These are phyloP conservation scores for Anisodus tanguticus DNA, from an alignment of 257 asterid genomes.

Conservation along the genomic window DNA sequence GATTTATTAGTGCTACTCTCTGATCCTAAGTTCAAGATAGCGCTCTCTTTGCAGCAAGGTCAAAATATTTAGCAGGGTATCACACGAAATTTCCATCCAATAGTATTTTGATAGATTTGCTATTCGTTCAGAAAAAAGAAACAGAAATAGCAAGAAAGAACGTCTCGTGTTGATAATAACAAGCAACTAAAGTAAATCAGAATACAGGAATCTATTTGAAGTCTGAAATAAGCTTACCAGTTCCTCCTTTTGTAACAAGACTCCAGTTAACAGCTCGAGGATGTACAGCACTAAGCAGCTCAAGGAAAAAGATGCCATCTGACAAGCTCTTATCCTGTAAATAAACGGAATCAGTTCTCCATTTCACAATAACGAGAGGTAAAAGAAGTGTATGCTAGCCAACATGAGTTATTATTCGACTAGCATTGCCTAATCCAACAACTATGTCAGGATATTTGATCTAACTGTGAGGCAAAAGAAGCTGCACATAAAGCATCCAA, in stretches of 20 bases:
- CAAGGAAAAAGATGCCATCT: slow-evolving; percentile 83
- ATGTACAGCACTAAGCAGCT: slow-evolving; percentile 91
- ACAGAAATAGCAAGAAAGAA: not conserved
- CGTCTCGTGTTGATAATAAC: not conserved
- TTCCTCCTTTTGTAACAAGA: slow-evolving; percentile 89
- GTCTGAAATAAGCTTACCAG: slow-evolving; percentile 51
- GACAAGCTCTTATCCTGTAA: slow-evolving; percentile 91
- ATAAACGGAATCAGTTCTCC: slow-evolving; percentile 21
- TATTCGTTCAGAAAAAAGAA: not conserved
- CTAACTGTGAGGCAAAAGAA: not conserved
- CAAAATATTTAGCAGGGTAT: not conserved
- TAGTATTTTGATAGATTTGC: not conserved
- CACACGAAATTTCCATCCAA: not conserved
- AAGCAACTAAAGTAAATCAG: not conserved
- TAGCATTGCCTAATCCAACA: not conserved
- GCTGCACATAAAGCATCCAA: not conserved
- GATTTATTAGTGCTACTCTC: not conserved
- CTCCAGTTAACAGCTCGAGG: slow-evolving; percentile 99
- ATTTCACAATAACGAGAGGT: not conserved
- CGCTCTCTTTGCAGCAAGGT: not conserved
- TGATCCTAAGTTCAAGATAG: not conserved
- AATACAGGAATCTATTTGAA: slow-evolving; percentile 16
- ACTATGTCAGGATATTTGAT: not conserved
- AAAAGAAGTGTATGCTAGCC: not conserved
- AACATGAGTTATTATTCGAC: not conserved